Base-by-base conservation (phyloP, 371 early-diverging fungal genomes). In the Blyttiomyces sp. region DNA sequence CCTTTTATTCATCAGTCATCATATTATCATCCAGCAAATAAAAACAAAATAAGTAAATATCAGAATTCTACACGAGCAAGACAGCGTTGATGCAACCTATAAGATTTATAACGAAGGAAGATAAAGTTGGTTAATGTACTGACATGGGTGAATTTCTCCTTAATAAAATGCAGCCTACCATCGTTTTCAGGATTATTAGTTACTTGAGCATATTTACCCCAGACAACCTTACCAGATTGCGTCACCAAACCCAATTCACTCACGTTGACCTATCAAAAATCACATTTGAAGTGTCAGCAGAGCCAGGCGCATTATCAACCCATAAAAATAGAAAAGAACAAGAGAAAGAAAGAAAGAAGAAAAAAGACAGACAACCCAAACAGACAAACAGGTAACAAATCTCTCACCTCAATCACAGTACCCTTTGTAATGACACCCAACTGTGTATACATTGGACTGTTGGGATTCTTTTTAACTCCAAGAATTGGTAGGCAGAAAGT, bases 181-280 rank as follows among this genome's bases (percentile, higher is more conserved):
- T 77, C 77, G 35, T 74, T 83, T 73, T 91, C 93, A 69, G 95
- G 95, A 72, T 92, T 89, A 72, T 94, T 94, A 16, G 93, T 94
- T 17, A 95, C 87, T 83, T 99, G 99, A 17, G 98, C 96, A 78
- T 98, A 99, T 83, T 99, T 99, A 9, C 99, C 99, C 99, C 99
- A 99, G 19, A 99, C 96, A 58, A 99, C 97, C 80, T 99, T 98
- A 59, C 99, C 99, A 69, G 89, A 85, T 36, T 93, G 93, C 44
- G 99, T 97, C 23, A 99, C 99, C 48, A 99, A 81, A 57, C 99
- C 99, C 57, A 99, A 83, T 76, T 99, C 99, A 64, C 91, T 89
- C 3, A 99, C 96, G 79, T 98, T 96, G 57, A 84, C 79, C 49
- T 59, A 21, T 35, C 26, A 39, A 21, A 21, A 17, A 35, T 11